Evolutionary conservation across 1,284 basidiomycete genomes (phyloP).

Genomic region (Irpex lacteus): DNA sequence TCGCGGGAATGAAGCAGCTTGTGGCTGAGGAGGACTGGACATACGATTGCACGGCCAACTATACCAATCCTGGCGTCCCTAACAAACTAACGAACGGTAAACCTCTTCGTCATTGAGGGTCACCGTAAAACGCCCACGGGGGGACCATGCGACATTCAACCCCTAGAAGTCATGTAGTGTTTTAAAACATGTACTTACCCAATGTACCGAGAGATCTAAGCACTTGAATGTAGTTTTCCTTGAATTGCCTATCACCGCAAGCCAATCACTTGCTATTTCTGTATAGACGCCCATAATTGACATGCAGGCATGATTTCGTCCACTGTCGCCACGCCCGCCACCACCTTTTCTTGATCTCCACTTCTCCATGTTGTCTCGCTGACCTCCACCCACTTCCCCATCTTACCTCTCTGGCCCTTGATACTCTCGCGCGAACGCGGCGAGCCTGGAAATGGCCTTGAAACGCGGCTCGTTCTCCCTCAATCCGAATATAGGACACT

Average conservation of each 20-base stretch:
- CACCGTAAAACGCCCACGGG: too few species aligned
- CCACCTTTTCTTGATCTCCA: background rate
- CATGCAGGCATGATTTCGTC: background rate
- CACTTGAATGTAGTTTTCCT: too few species aligned
- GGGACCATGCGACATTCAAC: too few species aligned
- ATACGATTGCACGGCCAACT: conserved; percentile 25
- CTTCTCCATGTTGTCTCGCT: background rate
- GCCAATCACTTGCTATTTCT: background rate
- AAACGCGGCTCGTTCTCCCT: conserved; percentile 33
- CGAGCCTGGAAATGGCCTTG: conserved; percentile 20
- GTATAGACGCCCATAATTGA: background rate
- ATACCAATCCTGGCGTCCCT: conserved; percentile 15
- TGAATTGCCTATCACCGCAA: background rate
- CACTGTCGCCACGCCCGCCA: background rate
- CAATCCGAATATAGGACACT: conserved; percentile 56
- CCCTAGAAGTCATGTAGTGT: too few species aligned
- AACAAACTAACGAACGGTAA: background rate
- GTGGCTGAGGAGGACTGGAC: conserved; percentile 23
- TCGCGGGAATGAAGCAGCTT: conserved; percentile 24
- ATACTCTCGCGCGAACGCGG: background rate
- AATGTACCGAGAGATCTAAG: too few species aligned
- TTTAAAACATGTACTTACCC: too few species aligned
- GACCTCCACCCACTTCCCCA: background rate
- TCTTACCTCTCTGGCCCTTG: background rate
- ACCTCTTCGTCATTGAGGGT: background rate